phyloP scores from a whole-genome alignment of 2,329 filamentous ascomycete genomes.

The Myriangium duriaei region DNA sequence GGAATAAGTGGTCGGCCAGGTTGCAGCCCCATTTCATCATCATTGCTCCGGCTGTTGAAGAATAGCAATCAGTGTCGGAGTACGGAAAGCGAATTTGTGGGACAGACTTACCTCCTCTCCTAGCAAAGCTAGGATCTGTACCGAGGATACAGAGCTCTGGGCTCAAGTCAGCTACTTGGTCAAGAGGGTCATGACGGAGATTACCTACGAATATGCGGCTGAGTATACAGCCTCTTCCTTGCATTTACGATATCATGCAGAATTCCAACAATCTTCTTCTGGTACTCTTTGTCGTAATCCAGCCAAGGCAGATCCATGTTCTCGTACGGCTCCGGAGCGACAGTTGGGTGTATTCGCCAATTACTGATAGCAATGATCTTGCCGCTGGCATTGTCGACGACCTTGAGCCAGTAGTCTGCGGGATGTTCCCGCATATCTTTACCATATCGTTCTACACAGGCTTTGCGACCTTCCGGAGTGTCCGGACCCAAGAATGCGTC shows the following conservation, averaged over 20 bases:
- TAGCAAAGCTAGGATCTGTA: slow-evolving; percentile 25
- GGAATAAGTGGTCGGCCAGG: slow-evolving; percentile 21
- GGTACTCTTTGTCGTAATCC: slow-evolving; percentile 9
- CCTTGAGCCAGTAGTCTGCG: slow-evolving; percentile 20
- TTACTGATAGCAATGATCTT: slow-evolving; percentile 21
- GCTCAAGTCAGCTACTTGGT: background rate
- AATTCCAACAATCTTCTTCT: slow-evolving; percentile 4
- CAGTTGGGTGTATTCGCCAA: slow-evolving; percentile 19
- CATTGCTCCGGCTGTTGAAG: slow-evolving; percentile 19
- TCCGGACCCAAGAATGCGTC: slow-evolving; percentile 17
- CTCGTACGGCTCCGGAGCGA: slow-evolving; percentile 9
- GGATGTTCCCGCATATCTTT: slow-evolving; percentile 14
- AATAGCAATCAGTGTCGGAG: background rate
- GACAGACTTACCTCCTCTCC: slow-evolving; percentile 18
- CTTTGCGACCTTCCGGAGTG: slow-evolving; percentile 8
- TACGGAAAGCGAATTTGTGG: background rate
- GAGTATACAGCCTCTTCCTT: slow-evolving; percentile 10
- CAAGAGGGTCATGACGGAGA: background rate
- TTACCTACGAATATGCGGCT: slow-evolving; percentile 14
- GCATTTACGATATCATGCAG: slow-evolving; percentile 10
- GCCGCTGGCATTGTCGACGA: slow-evolving; percentile 17
- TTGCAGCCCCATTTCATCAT: slow-evolving; percentile 28
- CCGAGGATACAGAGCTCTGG: slow-evolving; percentile 25
- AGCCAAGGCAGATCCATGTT: slow-evolving; percentile 10
- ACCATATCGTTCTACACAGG: slow-evolving; percentile 11